Base-by-base conservation (phyloP, 352 stramenopile genomes). In the Globisporangium ultimum region DNA sequence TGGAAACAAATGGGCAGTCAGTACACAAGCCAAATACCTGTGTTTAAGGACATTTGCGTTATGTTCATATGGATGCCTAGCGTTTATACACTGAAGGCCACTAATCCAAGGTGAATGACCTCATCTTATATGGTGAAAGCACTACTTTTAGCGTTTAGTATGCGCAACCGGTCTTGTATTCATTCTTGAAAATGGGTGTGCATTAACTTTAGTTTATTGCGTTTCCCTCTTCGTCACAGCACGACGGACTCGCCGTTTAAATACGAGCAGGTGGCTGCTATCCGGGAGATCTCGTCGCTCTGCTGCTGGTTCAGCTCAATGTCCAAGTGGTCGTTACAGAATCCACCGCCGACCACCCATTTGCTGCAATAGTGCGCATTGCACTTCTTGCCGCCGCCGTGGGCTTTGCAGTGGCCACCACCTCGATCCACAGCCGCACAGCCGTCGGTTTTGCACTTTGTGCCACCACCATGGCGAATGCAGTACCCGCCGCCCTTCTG, bases 381-480 rank as follows among this genome's bases (percentile, higher is more conserved):
- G 43, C 85, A 95, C 67, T 93, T 92, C 57, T 91, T 91, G 36
- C 86, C 86, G 21, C 84, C 86, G 2, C 86, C 86, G 58, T 95
- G 86, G 15, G 77, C 84, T 48, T 95, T 95, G 64, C 86, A 95
- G 38, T 82, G 81, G n/a, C 86, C 86, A 9, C 86, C 86, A 24
- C 86, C 86, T 7, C 86, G 84, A 54, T 95, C 82, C 5, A 91
- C 78, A 0, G 79, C 79, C 12, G 42, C 61, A 54, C 86, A 95
- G 9, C 77, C 77, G 18, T 88, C 73, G 32, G 78, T 65, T 36
- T 76, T 75, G 63, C 87, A 95, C 58, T 87, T 87, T 13, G 81
- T 90, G 3, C 84, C 84, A 2, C 87, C 87, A 2, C 86, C 86
- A 47, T 95, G 86, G 50, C 84, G 84, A 63, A 93, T 93, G 55